Conservation (phyloP, 2,329 filamentous ascomycete species). For the Venturia asperata region DNA sequence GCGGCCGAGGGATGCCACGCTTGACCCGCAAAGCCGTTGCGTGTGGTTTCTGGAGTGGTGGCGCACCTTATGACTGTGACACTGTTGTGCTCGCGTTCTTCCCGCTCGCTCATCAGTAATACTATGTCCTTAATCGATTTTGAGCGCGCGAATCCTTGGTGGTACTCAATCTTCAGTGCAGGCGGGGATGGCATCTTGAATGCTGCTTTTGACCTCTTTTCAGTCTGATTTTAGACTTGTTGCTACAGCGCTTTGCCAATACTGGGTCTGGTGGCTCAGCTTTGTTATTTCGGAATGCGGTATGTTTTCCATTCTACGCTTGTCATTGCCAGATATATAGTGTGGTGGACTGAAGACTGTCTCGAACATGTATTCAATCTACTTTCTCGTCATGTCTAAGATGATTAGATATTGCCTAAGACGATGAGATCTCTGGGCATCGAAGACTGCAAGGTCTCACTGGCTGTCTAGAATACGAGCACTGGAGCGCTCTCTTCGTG, state of each 20-base stretch:
- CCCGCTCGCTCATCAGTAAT: background rate
- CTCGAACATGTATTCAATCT: too few species aligned
- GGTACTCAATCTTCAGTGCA: background rate
- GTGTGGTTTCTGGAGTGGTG: background rate
- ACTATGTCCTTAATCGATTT: background rate
- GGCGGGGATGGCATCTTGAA: background rate
- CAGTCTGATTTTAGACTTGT: background rate
- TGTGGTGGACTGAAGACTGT: too few species aligned
- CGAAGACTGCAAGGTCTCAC: too few species aligned
- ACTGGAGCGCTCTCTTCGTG: too few species aligned
- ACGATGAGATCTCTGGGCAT: too few species aligned
- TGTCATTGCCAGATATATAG: too few species aligned
- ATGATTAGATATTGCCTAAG: too few species aligned
- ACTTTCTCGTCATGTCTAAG: too few species aligned
- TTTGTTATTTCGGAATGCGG: too few species aligned
- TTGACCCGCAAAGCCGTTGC: background rate
- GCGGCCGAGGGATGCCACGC: background rate
- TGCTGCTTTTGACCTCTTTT: background rate
- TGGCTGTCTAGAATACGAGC: too few species aligned
- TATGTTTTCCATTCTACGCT: too few species aligned
- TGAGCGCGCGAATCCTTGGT: background rate
- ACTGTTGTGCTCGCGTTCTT: background rate
- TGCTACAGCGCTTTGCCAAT: background rate
- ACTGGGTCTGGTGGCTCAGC: too few species aligned
- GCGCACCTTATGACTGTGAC: background rate